Base-by-base conservation (phyloP, 345 rosid species). In the Eucalyptus dawsonii region DNA sequence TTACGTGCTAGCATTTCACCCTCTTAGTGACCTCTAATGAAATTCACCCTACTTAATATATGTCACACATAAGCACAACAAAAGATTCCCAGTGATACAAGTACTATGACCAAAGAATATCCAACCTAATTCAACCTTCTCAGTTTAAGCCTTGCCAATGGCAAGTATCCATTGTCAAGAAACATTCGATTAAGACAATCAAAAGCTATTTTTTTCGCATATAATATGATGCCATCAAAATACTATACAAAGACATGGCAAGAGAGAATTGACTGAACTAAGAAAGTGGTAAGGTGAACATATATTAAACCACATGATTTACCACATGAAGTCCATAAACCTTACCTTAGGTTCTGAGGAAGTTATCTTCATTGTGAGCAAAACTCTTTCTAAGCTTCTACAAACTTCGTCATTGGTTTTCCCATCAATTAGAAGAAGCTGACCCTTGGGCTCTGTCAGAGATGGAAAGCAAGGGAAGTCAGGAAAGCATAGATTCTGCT, bases 321-420 rank as follows among this genome's bases (percentile, higher is more conserved):
- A 31, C 62, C 27, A 54, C 87, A 45, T 22, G 25, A 62, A 90
- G 87, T 44, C 90, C 53, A 80, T 54, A 89, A 86, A 80, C 89
- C 62, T 69, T 94, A 98, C 99, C 99, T 95, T 97, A 60, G 98
- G 98, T 91, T 98, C 97, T 80, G 99, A 98, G 87, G 95, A 92
- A 54, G 99, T 98, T 90, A 91, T 95, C 91, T 97, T 95, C 99
- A 98, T 97, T 67, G 99, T 98, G 87, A 95, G 99, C 94, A 98
- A 90, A 90, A 97, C 99, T 91, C 99, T 96, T 92, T 97, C 99
- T 90, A 98, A 92, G 93, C 96, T 97, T 91, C 93, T 94, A 92
- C 91, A 92, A 90, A 97, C 97, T 95, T 94, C 99, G 47, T 95
- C 97, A 90, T 95, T 95, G 86, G 98, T 98, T 93, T 96, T 97